Conservation (phyloP, 2,329 filamentous ascomycete genomes). For the Ceratocystis alfenasii region DNA sequence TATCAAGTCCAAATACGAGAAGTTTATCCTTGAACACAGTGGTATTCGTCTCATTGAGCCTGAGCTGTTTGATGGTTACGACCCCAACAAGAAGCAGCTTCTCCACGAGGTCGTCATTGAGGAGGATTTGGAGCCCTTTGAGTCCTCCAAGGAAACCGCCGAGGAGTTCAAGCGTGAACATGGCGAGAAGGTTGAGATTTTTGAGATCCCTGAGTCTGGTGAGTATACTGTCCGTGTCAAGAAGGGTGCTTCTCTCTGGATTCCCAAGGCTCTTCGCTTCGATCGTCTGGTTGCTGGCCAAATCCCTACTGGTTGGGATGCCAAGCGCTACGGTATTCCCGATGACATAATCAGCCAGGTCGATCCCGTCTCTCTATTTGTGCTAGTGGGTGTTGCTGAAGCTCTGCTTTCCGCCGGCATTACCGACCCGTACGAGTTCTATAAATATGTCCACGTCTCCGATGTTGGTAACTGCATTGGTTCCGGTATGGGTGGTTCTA, state of each 20-base stretch:
- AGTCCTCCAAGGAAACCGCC: constrained; percentile 92
- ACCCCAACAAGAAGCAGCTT: constrained; percentile 96
- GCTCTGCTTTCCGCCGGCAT: constrained; percentile 85
- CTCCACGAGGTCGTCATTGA: constrained; percentile 96
- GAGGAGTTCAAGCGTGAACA: constrained; percentile 96
- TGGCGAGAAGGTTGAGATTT: constrained; percentile 93
- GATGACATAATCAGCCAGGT: constrained; percentile 97
- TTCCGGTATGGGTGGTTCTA: constrained; percentile 93
- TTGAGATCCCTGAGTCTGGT: constrained; percentile 84
- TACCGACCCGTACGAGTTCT: constrained; percentile 98
- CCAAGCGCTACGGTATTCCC: constrained; percentile 88
- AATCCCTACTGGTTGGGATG: constrained; percentile 93
- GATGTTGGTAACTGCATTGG: constrained; percentile 97
- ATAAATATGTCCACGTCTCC: constrained; percentile 97
- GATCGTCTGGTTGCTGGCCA: constrained; percentile 95
- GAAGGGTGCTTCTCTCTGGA: constrained; percentile 89
- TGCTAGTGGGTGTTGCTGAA: constrained; percentile 87
- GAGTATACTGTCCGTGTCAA: constrained; percentile 90
- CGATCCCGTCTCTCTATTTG: constrained; percentile 88
- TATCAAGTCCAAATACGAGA: constrained; percentile 94
- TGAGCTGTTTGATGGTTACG: constrained; percentile 91
- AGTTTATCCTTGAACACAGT: constrained; percentile 87
- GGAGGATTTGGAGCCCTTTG: constrained; percentile 93
- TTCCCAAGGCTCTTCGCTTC: constrained; percentile 93
- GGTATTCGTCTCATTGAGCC: constrained; percentile 97